Evolutionary conservation across 495 filamentous ascomycete genomes (phyloP), one percentile per base, ranked within the genome.

Genomic region (Cladorrhinum samala): DNA sequence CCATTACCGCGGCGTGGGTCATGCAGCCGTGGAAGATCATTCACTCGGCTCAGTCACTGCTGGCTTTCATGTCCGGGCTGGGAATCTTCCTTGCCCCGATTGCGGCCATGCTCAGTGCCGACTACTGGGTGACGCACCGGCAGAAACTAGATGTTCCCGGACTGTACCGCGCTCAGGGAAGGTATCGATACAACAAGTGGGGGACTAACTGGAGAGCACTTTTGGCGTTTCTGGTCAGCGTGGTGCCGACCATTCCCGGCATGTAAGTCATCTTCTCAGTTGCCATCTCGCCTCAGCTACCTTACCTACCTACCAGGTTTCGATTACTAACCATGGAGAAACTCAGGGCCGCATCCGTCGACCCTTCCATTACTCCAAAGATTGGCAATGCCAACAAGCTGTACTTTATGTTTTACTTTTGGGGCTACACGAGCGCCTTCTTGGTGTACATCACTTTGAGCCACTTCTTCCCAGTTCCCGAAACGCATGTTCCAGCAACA

Each of bases 11-110:
- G 0, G 61, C 59, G 14, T 85, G 79, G 80, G 72, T 74, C 46
- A 76, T 85, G 52, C 79, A 82, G 5, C 80, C 81, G 9, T 85
- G 82, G 82, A 82, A 80, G 63, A 85, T 85, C 63, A 75, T 84
- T 42, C 72, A 68, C 44, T 78, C 73, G 0, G 82, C 82, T 13
- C 72, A 71, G 11, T 79, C 72, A 14, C 78, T 85, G 49, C 68
- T 85, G 1, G 76, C 68, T 43, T 85, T 85, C 69, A 82, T 85
- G 81, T 56, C 61, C 11, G 65, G 66, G 36, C 63, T 73, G 7
- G 70, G 68, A 16, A 72, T 74, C 53, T 76, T 74, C 64, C 63
- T 76, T 6, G 70, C 71, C 14, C 73, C 73, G 6, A 73, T 79
- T 49, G 72, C 74, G 2, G 75, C 72, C 18, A 72, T 79, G 54